Evolutionary conservation across 2,329 filamentous ascomycete genomes (phyloP).

Genomic region (Domatiomyces catenatus): DNA sequence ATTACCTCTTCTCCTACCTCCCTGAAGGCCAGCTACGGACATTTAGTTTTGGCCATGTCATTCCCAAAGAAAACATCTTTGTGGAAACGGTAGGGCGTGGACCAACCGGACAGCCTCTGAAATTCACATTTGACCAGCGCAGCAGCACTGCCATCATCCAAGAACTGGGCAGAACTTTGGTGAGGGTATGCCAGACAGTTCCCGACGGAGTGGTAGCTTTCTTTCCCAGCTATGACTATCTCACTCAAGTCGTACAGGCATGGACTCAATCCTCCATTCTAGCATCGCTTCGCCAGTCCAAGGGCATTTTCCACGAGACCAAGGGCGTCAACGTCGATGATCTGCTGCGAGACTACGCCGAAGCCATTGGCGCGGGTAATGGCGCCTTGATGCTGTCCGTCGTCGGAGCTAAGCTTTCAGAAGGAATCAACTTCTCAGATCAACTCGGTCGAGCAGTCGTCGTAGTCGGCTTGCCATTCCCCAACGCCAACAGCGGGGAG

Average conservation of each 20-base stretch:
- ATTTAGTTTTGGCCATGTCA: conserved; percentile 87
- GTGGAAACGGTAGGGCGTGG: conserved; percentile 53
- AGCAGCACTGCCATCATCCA: conserved; percentile 52
- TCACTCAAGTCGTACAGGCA: conserved; percentile 52
- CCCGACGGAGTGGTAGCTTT: conserved; percentile 87
- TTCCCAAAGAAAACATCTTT: conserved; percentile 64
- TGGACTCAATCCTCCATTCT: conserved; percentile 35
- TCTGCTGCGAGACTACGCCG: conserved; percentile 56
- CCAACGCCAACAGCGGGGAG: conserved; percentile 74
- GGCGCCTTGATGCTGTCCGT: conserved; percentile 79
- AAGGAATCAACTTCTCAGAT: conserved; percentile 97
- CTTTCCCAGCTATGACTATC: conserved; percentile 87
- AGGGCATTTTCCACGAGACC: conserved; percentile 44
- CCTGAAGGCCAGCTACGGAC: conserved; percentile 50
- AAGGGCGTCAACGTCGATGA: conserved; percentile 44
- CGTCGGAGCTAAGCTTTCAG: conserved; percentile 84
- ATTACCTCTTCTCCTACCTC: conserved; percentile 71
- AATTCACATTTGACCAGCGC: conserved; percentile 76
- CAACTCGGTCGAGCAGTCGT: conserved; percentile 73
- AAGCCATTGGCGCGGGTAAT: conserved; percentile 44
- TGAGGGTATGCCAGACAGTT: conserved; percentile 56
- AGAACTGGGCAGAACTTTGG: conserved; percentile 58
- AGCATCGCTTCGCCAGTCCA: conserved; percentile 28
- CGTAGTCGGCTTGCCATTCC: conserved; percentile 84
- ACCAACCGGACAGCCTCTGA: conserved; percentile 43